Base-by-base conservation (phyloP, 2,329 filamentous ascomycete genomes). In the Colletotrichum agaves region DNA sequence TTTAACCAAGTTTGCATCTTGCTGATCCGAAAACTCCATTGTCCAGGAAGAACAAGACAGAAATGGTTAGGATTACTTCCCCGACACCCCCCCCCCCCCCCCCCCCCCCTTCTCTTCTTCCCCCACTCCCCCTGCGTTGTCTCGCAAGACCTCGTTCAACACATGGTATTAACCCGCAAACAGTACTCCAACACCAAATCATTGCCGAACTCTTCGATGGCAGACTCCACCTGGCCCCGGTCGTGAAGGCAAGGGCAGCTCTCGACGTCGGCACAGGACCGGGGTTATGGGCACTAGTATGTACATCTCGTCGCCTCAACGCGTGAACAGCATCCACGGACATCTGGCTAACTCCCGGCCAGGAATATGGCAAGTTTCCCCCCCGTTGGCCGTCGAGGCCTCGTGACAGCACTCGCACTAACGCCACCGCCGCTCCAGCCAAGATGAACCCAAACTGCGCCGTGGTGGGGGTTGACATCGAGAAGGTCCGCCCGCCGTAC, bases 401-500 rank as follows among this genome's bases (percentile, higher is more conserved):
- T 37, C 35, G 19, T 49, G 3, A n/a, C 15, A 21, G 17, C n/a
- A 27, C 23, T 33, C 50, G 63, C 33, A n/a, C 44, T 50, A 50
- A 67, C 27, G 21, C 21, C 17, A 35, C 37, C 23, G 10, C 37
- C 43, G 41, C 12, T 39, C 33, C 57, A 73, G 75, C 73, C 63
- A 63, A 73, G 67, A 64, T 53, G 31, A 72, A 76, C 33, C 75
- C 74, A 5, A 69, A 70, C 17, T 72, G 71, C 21, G 69, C 72
- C 4, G 73, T 78, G 1, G 39, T 78, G 33, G 76, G 76, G 12
- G 71, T 77, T 52, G 76, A 77, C 53, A 68, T 78, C 19, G 76
- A 77, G 50, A 72, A 74, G 4, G 72, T 77, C 12, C 71, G 70
- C 23, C 72, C 75, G 33, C 70, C 72, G 2, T 73, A 72, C 49